Evolutionary conservation across 352 stramenopile species (phyloP), one percentile per base, ranked within the genome.

Genomic region (Globisporangium alternatum): DNA sequence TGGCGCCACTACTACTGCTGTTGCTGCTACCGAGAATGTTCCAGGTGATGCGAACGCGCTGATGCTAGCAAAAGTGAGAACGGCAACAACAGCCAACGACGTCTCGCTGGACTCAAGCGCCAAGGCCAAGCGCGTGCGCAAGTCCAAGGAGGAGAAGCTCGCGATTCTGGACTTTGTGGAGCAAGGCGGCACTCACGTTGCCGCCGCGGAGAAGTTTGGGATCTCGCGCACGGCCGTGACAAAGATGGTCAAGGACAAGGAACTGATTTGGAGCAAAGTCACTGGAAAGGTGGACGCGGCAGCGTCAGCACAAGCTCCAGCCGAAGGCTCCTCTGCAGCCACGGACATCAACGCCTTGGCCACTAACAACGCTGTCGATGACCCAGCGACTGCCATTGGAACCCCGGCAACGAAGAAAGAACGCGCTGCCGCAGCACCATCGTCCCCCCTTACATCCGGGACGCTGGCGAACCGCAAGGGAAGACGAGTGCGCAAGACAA

Each of bases 401-500:
- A 10, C 21, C 31, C 1, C 30, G 12, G 31, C 31, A n/a, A n/a
- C 52, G 31, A 58, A 58, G 52, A 45, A 45, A 45, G 52, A 58
- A 21, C 52, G 52, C 22, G 10, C 31, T 21, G 28, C 1, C 13
- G 10, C 35, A 30, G 17, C 13, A 15, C 1, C 57, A 6, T 56
- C 57, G 13, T 25, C 6, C n/a, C 31, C 35, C 5, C n/a, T n/a
- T 15, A n/a, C 25, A 3, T 52, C 28, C 8, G n/a, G 19, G 37
- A 6, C 4, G n/a, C 19, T 22, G 7, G 43, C 35, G 12, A 57
- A 44, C 33, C 60, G 66, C 22, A 91, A 91, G 68, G 75, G 76
- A 13, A 67, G 72, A 17, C 83, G 86, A 12, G 85, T 95, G 21
- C 86, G 85, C 49, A 95, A 95, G 69, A 91, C 83, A 3, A 83